Conservation (phyloP, 331 rosid genomes). For the Malus hybrid region DNA sequence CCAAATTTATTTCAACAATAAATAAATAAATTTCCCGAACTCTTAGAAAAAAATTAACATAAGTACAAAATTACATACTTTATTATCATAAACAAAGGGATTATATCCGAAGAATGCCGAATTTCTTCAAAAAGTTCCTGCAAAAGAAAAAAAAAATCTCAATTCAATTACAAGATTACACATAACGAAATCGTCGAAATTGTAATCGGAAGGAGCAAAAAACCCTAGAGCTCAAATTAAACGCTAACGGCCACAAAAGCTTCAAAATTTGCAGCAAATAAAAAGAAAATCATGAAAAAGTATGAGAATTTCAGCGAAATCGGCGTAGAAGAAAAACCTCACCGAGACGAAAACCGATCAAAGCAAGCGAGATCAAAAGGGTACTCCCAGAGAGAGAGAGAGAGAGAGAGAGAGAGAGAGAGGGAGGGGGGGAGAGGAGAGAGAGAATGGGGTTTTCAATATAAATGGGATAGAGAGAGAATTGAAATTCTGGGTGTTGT, state of each 20-base stretch:
- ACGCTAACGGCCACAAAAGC: constrained; percentile 3
- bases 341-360: constrained; percentile 24
- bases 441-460: constrained; percentile 7
- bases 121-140: constrained; percentile 1
- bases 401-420: constrained; percentile 14
- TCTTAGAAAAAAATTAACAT: constrained; percentile 1
- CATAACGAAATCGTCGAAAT: constrained; percentile 4
- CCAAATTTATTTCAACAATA: neutral
- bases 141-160: constrained; percentile 2
- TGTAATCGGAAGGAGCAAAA: constrained; percentile 3
- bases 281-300: neutral
- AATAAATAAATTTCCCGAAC: neutral
- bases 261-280: constrained; percentile 2
- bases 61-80: constrained; percentile 31
- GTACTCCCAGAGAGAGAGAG: neutral
- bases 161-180: constrained; percentile 10
- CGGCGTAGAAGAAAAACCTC: constrained; percentile 3
- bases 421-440: constrained; percentile 19
- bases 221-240: constrained; percentile 16
- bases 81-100: constrained; percentile 35
- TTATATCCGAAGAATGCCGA: neutral
- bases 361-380: constrained; percentile 22
- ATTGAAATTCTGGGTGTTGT: constrained; percentile 2
- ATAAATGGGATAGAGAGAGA: constrained; percentile 1
- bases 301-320: constrained; percentile 7